A percentile compares a stretch with the other conserved stretches of the same genome.
These are phyloP conservation scores for Haplosporangium gracile DNA, from an alignment of 192 early-diverging fungal species.

Conservation along the genomic window DNA sequence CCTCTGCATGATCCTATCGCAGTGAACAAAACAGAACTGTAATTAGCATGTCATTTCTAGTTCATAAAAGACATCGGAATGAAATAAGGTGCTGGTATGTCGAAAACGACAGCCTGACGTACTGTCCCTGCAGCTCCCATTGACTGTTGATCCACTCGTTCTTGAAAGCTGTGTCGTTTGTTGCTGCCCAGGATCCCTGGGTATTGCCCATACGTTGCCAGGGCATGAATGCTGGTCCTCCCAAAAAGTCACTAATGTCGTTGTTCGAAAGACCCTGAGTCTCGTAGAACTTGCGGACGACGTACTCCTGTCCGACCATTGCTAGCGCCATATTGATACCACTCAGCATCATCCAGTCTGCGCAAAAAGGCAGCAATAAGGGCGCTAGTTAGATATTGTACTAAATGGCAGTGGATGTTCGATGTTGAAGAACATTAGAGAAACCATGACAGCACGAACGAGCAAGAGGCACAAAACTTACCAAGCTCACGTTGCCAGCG, in stretches of 20 bases:
- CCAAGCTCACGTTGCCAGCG: constrained; percentile 52
- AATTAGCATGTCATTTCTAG: background rate
- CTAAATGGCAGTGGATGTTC: too few species aligned
- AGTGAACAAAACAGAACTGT: background rate
- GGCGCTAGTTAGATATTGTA: background rate
- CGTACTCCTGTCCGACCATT: constrained; percentile 46
- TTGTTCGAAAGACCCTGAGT: constrained; percentile 9
- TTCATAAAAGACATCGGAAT: too few species aligned
- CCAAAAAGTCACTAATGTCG: constrained; percentile 29
- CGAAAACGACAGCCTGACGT: background rate
- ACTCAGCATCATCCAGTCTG: constrained; percentile 43
- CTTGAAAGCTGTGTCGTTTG: constrained; percentile 14
- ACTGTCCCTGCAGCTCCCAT: constrained; percentile 22
- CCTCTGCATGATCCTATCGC: constrained; percentile 32
- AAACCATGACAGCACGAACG: background rate
- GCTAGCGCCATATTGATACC: constrained; percentile 44
- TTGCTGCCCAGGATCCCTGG: constrained; percentile 33
- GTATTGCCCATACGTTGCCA: constrained; percentile 54
- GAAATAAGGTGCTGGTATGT: background rate
- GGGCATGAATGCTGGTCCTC: constrained; percentile 42
- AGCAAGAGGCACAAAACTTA: background rate
- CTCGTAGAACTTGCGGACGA: constrained; percentile 33
- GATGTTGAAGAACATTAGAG: background rate
- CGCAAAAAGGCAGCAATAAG: background rate
- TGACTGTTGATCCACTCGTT: constrained; percentile 28